Percentiles rank a stretch among this genome's conserved stretches.
Conservation (phyloP, 108 stramenopile species). For the Discostella stelligeroides region DNA sequence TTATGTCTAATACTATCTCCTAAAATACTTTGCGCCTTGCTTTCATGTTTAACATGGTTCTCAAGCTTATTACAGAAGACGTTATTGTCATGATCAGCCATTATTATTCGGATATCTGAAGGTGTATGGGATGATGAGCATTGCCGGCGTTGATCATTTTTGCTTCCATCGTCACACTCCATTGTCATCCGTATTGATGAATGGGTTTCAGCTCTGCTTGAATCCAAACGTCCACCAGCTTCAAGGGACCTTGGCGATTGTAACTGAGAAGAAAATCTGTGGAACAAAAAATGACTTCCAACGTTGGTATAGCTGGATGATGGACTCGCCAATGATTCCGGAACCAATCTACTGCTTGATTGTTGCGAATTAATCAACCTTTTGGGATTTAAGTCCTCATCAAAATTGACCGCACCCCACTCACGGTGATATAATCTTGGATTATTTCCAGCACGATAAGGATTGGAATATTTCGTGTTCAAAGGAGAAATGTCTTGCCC, state of each 20-base stretch:
- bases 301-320: conserved; percentile 27
- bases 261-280: conserved; percentile 14
- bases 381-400: conserved; percentile 19
- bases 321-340: conserved; percentile 26
- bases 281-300: conserved; percentile 22
- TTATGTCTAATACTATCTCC: conserved; percentile 13
- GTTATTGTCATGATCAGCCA: conserved; percentile 37
- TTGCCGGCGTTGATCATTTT: not conserved
- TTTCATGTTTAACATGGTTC: not conserved
- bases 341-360: conserved; percentile 5
- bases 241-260: conserved; percentile 46
- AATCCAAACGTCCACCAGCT: conserved; percentile 5
- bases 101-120: conserved; percentile 23
- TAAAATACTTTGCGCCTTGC: conserved; percentile 2
- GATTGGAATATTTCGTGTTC: conserved; percentile 2
- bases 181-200: conserved; percentile 5
- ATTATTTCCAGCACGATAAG: conserved; percentile 15
- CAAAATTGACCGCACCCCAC: conserved; percentile 52
- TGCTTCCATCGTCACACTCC: not conserved
- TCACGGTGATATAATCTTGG: conserved; percentile 33
- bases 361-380: conserved; percentile 12
- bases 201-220: conserved; percentile 3
- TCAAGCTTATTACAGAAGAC: conserved; percentile 18
- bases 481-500: not conserved
- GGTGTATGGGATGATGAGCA: no score